Evolutionary conservation across 2,329 filamentous ascomycete species (phyloP), one percentile per base, ranked within the genome.

Genomic region (Graphiopsis chlorocephala): DNA sequence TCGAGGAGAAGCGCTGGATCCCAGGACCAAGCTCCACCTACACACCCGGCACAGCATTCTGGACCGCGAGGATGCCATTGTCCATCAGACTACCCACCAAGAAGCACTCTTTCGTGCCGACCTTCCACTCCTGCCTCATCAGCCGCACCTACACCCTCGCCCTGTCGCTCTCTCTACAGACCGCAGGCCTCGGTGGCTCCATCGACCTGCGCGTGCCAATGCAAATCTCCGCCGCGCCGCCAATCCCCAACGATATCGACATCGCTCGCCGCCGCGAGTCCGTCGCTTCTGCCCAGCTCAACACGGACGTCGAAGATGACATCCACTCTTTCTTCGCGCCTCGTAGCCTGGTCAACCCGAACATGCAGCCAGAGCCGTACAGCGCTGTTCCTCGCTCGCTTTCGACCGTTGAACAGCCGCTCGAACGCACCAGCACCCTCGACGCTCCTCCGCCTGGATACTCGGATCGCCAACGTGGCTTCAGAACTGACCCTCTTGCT

Each of bases 61-160:
- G 89, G 76, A 87, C 85, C 2, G 82, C 88, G 7, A 80, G 80
- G n/a, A 78, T 91, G 38, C 73, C 89, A 1, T 84, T 90, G 1
- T 89, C 89, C 0, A 78, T 91, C 70, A 82, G 83, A 0, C 80
- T 90, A 0, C 88, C 89, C 0, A 66, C 57, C 10, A 79, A 79
- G 67, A 89, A 88, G 69, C 52, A 56, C 55, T 78, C 82, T 28
- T 89, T 89, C 73, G 78, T 89, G 23, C 89, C 89, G 1, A 88
- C 88, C 2, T 92, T 91, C 77, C 86, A 90, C 78, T 83, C 84
- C 45, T 92, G 89, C 74, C 82, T 91, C 61, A 78, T 87, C 52
- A 86, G 85, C n/a, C 82, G 89, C 61, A 78, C 82, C 20, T 91
- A 92, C 74, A 75, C 79, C 4, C 81, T 92, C 15, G 84, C 86